Conservation (phyloP, 2,329 filamentous ascomycete species). For the Sclerotinia sclerotiorum region DNA sequence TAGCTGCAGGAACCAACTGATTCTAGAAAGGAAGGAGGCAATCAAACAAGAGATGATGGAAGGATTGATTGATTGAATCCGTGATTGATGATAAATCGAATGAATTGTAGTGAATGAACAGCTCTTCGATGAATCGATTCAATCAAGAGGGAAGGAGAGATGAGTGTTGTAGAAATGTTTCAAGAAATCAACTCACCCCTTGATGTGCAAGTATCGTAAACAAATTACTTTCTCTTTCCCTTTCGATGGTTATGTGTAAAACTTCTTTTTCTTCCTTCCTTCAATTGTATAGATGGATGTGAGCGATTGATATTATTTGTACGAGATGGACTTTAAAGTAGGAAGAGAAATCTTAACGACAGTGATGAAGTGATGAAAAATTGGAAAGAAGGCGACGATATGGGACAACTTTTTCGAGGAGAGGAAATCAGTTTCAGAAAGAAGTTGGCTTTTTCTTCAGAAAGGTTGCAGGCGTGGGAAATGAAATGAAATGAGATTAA, state of each 20-base stretch:
- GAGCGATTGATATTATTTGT: conserved; percentile 15
- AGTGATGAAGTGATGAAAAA: conserved; percentile 19
- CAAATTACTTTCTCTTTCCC: conserved; percentile 13
- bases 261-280: neutral
- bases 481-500: neutral
- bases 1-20: neutral
- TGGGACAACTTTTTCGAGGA: conserved; percentile 10
- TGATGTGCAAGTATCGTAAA: neutral
- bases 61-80: neutral
- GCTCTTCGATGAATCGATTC: neutral
- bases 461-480: neutral
- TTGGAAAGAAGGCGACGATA: conserved; percentile 1
- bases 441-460: conserved; percentile 20
- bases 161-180: neutral
- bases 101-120: neutral
- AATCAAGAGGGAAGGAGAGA: neutral
- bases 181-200: conserved; percentile 13
- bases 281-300: neutral
- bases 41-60: neutral
- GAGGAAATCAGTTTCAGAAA: neutral
- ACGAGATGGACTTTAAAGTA: neutral
- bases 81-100: no score
- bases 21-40: neutral
- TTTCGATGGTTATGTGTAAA: neutral
- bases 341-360: conserved; percentile 22